phyloP scores from a whole-genome alignment of 495 filamentous ascomycete genomes.

The Podospora conica region DNA sequence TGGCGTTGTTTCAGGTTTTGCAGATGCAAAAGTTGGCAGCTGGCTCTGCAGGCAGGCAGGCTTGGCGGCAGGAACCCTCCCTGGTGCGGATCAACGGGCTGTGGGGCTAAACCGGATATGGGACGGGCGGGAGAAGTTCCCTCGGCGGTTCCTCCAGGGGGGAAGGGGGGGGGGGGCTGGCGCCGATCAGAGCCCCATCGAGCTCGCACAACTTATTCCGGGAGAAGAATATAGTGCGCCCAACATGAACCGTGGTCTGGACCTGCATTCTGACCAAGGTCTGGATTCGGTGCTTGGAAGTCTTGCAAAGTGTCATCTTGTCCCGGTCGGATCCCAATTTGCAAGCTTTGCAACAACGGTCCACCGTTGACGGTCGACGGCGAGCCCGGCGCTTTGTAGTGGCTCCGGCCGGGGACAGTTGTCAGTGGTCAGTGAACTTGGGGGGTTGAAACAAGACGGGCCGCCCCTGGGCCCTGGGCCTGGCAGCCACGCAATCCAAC shows the following conservation, averaged over 20 bases:
- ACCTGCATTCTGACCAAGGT: neutral
- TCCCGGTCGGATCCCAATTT: neutral
- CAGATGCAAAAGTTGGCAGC: neutral
- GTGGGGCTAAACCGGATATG: neutral
- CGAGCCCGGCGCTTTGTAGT: neutral
- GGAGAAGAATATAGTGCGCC: neutral
- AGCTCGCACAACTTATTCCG: neutral
- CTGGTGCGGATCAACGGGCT: neutral
- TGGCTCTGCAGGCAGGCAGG: too few species aligned
- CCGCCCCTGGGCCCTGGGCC: neutral
- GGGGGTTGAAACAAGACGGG: neutral
- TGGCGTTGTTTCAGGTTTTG: neutral
- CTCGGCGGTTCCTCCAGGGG: too few species aligned
- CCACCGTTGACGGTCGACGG: neutral
- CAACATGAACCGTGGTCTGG: neutral
- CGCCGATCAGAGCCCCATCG: neutral
- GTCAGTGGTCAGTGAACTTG: too few species aligned
- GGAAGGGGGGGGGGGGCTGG: neutral
- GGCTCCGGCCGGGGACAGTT: too few species aligned
- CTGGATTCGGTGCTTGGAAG: neutral
- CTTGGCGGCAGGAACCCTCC: too few species aligned
- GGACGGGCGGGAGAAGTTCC: neutral
- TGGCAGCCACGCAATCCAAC: neutral
- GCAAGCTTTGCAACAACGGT: too few species aligned
- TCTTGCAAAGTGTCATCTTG: neutral